Evolutionary conservation across 495 filamentous ascomycete genomes (phyloP).

Genomic region (Bacidia rubella): DNA sequence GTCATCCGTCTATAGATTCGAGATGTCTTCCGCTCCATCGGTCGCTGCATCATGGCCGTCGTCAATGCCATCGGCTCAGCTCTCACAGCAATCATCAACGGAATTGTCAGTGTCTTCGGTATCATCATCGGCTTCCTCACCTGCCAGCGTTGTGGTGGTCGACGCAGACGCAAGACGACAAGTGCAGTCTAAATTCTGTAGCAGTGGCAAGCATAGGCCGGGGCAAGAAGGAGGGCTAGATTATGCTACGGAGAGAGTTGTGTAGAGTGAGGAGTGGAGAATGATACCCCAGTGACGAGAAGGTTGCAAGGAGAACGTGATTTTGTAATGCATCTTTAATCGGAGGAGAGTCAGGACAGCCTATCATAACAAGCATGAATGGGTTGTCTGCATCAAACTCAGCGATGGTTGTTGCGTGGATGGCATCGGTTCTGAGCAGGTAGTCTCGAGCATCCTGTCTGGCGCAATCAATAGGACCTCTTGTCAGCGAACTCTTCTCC

Average conservation of each 20-base stretch:
- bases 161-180: slow-evolving; percentile 22
- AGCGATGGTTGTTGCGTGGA: too few species aligned
- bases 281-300: neutral
- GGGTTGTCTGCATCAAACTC: too few species aligned
- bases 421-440: too few species aligned
- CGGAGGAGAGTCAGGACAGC: too few species aligned
- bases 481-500: too few species aligned
- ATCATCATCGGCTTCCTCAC: slow-evolving; percentile 80
- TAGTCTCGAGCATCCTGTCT: too few species aligned
- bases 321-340: too few species aligned
- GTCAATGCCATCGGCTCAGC: slow-evolving; percentile 66
- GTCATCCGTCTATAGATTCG: slow-evolving; percentile 43
- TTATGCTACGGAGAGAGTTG: neutral
- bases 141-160: slow-evolving; percentile 47
- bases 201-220: neutral
- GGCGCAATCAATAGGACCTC: too few species aligned
- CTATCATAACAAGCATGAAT: too few species aligned
- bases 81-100: slow-evolving; percentile 68
- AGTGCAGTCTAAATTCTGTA: slow-evolving; percentile 14
- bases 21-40: slow-evolving; percentile 71
- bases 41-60: slow-evolving; percentile 68
- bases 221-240: neutral
- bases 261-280: neutral
- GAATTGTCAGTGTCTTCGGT: slow-evolving; percentile 63
- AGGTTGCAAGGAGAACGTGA: neutral